phyloP scores from a whole-genome alignment of 2,329 filamentous ascomycete genomes.

The Ophiobolus disseminans region DNA sequence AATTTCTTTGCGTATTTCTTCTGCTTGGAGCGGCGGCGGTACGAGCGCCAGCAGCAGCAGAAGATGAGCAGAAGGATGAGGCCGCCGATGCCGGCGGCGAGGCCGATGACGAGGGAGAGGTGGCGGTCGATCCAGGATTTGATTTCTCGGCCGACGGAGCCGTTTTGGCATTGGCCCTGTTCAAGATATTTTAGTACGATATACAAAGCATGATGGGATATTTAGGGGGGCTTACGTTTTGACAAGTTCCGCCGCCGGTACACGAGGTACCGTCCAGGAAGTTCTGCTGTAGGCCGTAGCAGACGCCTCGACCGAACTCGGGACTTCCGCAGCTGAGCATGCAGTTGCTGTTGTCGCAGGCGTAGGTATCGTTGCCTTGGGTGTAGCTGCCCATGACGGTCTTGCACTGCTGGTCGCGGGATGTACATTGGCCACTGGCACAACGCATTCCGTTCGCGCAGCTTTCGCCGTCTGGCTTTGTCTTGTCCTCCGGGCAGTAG shows the following conservation, averaged over 20 bases:
- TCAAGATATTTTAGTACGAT: slow-evolving; percentile 10
- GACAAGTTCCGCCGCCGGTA: slow-evolving; percentile 78
- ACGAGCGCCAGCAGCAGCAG: slow-evolving; percentile 69
- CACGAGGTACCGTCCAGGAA: slow-evolving; percentile 93
- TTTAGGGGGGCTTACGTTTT: slow-evolving; percentile 61
- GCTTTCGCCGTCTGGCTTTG: slow-evolving; percentile 70
- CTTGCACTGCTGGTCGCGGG: slow-evolving; percentile 86
- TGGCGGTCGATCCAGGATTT: slow-evolving; percentile 77
- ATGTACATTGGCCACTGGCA: slow-evolving; percentile 93
- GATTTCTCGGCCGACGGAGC: slow-evolving; percentile 73
- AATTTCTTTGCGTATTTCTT: slow-evolving; percentile 33
- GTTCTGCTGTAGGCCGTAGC: slow-evolving; percentile 82
- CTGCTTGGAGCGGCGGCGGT: slow-evolving; percentile 32
- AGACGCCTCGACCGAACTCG: slow-evolving; percentile 69
- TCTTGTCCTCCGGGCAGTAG: slow-evolving; percentile 76
- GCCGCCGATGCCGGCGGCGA: slow-evolving; percentile 74
- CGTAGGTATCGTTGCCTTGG: slow-evolving; percentile 76
- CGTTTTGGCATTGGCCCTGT: slow-evolving; percentile 75
- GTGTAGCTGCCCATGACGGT: slow-evolving; percentile 79
- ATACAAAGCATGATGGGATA: not conserved
- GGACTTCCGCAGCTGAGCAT: slow-evolving; percentile 77
- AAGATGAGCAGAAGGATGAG: slow-evolving; percentile 70
- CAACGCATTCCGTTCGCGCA: slow-evolving; percentile 80
- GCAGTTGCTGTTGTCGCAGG: slow-evolving; percentile 78
- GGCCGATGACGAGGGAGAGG: slow-evolving; percentile 81